Conservation (phyloP, 306 rosid genomes). For the Boehmeria nivea region DNA sequence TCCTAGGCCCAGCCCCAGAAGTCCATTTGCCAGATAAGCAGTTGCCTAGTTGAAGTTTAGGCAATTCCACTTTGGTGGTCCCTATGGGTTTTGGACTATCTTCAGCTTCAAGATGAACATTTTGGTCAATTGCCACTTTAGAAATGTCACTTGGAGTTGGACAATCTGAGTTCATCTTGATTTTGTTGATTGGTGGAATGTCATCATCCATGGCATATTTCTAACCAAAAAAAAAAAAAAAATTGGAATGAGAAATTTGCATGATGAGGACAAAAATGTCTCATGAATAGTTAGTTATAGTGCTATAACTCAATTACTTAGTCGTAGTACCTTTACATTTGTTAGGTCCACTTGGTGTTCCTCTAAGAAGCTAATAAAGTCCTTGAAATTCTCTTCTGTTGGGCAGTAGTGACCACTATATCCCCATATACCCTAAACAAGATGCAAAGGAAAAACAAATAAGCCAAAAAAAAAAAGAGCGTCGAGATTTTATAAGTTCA, state of each 20-base stretch:
- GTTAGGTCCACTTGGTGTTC: constrained; percentile 63
- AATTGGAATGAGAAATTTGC: no score
- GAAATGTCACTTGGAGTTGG: not conserved
- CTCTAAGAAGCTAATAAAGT: constrained; percentile 58
- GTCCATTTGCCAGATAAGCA: constrained; percentile 49
- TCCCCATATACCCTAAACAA: constrained; percentile 75
- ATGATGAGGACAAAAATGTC: no score
- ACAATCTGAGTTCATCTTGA: constrained; percentile 9
- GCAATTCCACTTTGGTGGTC: constrained; percentile 7
- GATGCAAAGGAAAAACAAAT: not conserved
- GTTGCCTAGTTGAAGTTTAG: constrained; percentile 23
- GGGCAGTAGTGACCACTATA: constrained; percentile 87
- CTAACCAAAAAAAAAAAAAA: constrained; percentile 24
- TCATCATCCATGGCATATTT: constrained; percentile 65
- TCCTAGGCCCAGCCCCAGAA: constrained; percentile 29
- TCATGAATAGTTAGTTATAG: no score
- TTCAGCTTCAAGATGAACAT: constrained; percentile 2
- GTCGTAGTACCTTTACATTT: constrained; percentile 78
- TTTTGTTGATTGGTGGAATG: constrained; percentile 33
- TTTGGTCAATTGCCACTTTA: not conserved
- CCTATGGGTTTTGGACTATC: not conserved
- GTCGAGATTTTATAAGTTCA: no score
- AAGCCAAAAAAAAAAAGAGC: not conserved
- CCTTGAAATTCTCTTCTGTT: constrained; percentile 57
- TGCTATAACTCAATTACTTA: no score